phyloP scores from a whole-genome alignment of 352 stramenopile genomes.

The Phytophthora brassicae region DNA sequence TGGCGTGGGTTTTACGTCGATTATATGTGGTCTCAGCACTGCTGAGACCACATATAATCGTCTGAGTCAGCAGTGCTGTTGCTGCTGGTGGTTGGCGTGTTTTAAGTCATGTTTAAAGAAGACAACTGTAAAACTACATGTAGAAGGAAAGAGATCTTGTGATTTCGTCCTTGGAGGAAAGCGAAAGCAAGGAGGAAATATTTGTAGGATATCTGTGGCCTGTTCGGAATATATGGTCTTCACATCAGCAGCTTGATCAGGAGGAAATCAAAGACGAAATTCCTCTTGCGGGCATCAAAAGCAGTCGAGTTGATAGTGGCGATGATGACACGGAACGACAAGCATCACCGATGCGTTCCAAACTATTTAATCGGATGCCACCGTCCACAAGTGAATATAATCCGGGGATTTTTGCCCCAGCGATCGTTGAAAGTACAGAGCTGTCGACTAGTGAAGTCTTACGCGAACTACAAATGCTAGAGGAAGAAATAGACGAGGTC shows the following conservation, averaged over 20 bases:
- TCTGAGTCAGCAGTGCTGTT: conserved; percentile 26
- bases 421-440: background rate
- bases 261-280: conserved; percentile 1
- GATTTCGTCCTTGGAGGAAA: conserved; percentile 3
- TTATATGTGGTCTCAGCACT: conserved; percentile 25
- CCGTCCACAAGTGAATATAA: background rate
- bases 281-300: background rate
- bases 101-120: conserved; percentile 14
- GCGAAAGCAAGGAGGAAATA: conserved; percentile 34
- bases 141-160: too few relatives aligned
- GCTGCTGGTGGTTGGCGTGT: conserved; percentile 7
- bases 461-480: background rate
- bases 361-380: conserved; percentile 13
- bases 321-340: background rate
- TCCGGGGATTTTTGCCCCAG: background rate
- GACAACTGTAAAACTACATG: conserved; percentile 1
- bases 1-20: conserved; percentile 32
- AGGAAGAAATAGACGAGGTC: background rate
- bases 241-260: background rate
- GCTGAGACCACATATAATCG: too few relatives aligned
- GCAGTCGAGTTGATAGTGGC: conserved; percentile 1
- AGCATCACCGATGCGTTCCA: conserved; percentile 13
- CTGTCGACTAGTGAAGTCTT: background rate
- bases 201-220: conserved; percentile 44
- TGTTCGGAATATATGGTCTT: conserved; percentile 8